Evolutionary conservation across 805 yeast genomes (phyloP).

Genomic region (Hanseniaspora clermontiae): DNA sequence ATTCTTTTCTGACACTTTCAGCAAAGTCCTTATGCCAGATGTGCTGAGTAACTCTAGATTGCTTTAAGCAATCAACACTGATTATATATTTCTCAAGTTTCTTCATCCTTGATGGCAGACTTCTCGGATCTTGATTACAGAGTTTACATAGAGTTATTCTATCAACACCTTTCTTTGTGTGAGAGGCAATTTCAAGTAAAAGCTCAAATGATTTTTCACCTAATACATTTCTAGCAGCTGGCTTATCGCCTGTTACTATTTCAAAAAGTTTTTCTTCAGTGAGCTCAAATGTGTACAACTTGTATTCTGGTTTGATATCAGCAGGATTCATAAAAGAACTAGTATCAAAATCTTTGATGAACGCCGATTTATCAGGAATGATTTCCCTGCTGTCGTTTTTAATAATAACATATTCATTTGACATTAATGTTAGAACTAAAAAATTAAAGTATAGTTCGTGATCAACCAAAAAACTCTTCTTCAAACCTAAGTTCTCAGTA

Average conservation of each 20-base stretch:
- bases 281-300: slow-evolving; percentile 27
- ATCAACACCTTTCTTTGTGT: slow-evolving; percentile 44
- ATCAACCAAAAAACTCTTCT: neutral
- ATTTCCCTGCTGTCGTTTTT: neutral
- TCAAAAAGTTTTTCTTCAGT: slow-evolving; percentile 46
- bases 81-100: slow-evolving; percentile 40
- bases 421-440: neutral
- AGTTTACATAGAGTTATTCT: slow-evolving; percentile 43
- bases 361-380: neutral
- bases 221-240: slow-evolving; percentile 35
- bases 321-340: neutral
- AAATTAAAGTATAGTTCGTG: slow-evolving; percentile 10
- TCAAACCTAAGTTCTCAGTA: slow-evolving; percentile 12
- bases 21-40: slow-evolving; percentile 40
- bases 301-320: neutral
- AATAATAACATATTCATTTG: neutral
- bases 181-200: slow-evolving; percentile 46
- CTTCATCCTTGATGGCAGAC: slow-evolving; percentile 51
- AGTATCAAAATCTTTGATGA: neutral
- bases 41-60: slow-evolving; percentile 43
- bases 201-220: slow-evolving; percentile 47
- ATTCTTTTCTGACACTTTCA: slow-evolving; percentile 20
- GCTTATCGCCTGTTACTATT: slow-evolving; percentile 43
- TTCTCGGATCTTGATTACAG: slow-evolving; percentile 60
- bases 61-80: slow-evolving; percentile 29